A percentile compares a stretch with the other conserved stretches of the same genome.
These are phyloP conservation scores for Puccinia triticina DNA, from an alignment of 1,284 basidiomycete species.

Conservation along the genomic window DNA sequence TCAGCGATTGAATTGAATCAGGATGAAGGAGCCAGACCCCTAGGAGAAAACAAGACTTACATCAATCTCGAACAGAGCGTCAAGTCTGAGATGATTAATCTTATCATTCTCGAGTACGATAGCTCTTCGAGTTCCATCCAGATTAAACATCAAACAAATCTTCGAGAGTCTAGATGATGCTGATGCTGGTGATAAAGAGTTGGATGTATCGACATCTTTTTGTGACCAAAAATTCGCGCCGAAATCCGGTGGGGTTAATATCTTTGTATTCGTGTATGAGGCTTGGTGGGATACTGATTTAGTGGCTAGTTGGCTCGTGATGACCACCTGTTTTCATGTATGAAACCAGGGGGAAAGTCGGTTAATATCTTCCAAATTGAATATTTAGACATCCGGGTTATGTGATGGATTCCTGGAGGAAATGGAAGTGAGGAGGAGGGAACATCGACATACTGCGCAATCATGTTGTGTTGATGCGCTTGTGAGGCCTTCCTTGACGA, in stretches of 20 bases:
- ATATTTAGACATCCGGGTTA: no score
- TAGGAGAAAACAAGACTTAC: neutral
- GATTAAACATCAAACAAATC: slow-evolving; percentile 13
- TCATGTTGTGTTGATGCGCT: slow-evolving; percentile 19
- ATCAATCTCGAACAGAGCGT: neutral
- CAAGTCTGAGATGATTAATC: neutral
- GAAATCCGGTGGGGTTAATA: slow-evolving; percentile 27
- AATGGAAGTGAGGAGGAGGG: neutral
- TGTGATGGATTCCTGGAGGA: no score
- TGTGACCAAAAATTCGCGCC: slow-evolving; percentile 9
- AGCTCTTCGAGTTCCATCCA: slow-evolving; percentile 2
- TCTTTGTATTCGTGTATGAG: neutral
- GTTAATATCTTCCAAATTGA: no score
- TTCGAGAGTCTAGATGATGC: neutral
- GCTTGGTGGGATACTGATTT: slow-evolving; percentile 11
- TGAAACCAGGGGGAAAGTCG: neutral
- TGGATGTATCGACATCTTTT: neutral
- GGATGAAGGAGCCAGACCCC: neutral
- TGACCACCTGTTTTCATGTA: neutral
- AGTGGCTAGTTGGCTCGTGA: slow-evolving; percentile 18
- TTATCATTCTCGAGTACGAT: slow-evolving; percentile 12
- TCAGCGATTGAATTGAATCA: neutral
- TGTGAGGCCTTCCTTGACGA: slow-evolving; percentile 24
- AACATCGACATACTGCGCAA: slow-evolving; percentile 28
- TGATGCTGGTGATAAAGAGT: neutral